Percentiles rank a stretch among this genome's conserved stretches.
Evolutionary conservation across 169 alveolate genomes (phyloP).

Genomic region (Eimeria sp.): DNA sequence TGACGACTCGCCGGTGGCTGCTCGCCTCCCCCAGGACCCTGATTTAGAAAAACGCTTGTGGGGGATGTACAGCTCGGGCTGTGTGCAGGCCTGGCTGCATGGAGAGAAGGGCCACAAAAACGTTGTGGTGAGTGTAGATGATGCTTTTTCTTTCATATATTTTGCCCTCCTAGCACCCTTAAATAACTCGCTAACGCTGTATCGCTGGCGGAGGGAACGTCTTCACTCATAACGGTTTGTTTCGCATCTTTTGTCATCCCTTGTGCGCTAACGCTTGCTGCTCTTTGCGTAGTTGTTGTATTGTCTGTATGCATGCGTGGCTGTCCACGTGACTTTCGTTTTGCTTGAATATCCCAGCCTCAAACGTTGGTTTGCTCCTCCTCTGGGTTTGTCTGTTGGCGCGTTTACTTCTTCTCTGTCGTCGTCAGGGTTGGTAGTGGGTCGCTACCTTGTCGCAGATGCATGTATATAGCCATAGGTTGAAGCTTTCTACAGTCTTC

Average conservation of each 20-base stretch:
- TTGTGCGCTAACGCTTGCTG: neutral
- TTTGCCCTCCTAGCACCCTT: neutral
- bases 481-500: too few relatives aligned
- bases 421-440: neutral
- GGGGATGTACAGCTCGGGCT: conserved; percentile 44
- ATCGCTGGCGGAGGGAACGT: too few relatives aligned
- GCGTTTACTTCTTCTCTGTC: neutral
- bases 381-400: neutral
- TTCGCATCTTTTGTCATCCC: neutral
- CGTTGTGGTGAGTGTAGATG: conserved; percentile 35
- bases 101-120: conserved; percentile 65
- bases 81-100: conserved; percentile 63
- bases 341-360: neutral
- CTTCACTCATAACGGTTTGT: neutral
- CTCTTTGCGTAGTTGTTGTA: neutral
- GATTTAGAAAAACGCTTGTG: conserved; percentile 35
- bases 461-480: neutral
- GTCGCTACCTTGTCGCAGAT: neutral
- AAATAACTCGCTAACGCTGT: neutral
- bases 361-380: neutral
- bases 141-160: too few relatives aligned
- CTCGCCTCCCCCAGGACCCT: conserved; percentile 30
- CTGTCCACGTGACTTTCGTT: neutral
- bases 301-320: neutral
- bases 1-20: conserved; percentile 32